A percentile compares a stretch with the other conserved stretches of the same genome.
These are phyloP conservation scores for Powellomyces hirtus DNA, from an alignment of 192 early-diverging fungal species.

Conservation along the genomic window DNA sequence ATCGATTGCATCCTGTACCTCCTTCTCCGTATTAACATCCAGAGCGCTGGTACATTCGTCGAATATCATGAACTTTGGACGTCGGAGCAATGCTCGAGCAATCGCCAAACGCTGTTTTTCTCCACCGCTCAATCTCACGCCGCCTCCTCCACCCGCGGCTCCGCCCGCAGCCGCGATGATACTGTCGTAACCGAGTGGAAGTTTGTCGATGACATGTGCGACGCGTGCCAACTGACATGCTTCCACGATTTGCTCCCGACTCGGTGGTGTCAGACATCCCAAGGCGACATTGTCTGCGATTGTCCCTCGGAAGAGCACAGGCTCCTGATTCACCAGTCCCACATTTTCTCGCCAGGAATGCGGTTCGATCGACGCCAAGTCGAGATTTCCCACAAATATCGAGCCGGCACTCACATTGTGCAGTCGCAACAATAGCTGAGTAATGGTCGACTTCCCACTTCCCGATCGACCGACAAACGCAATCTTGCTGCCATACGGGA, in stretches of 20 bases:
- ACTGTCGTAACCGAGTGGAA: constrained; percentile 76
- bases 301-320: constrained; percentile 63
- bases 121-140: constrained; percentile 56
- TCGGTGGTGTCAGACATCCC: constrained; percentile 7
- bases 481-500: constrained; percentile 78
- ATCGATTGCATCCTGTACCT: constrained; percentile 41
- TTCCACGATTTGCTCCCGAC: constrained; percentile 39
- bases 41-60: constrained; percentile 86
- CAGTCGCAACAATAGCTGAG: constrained; percentile 82
- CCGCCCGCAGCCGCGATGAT: constrained; percentile 67
- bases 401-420: constrained; percentile 58
- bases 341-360: constrained; percentile 67
- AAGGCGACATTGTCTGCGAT: constrained; percentile 41
- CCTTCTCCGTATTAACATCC: constrained; percentile 62
- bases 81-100: constrained; percentile 76
- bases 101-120: constrained; percentile 96
- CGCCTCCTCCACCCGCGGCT: constrained; percentile 62
- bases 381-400: constrained; percentile 60
- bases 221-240: neutral
- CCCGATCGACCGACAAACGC: constrained; percentile 90
- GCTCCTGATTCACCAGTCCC: constrained; percentile 75
- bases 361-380: constrained; percentile 66
- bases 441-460: constrained; percentile 79
- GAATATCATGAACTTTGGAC: constrained; percentile 82
- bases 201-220: constrained; percentile 54